Base-by-base conservation (phyloP, 495 filamentous ascomycete species). In the Tuber borchii region DNA sequence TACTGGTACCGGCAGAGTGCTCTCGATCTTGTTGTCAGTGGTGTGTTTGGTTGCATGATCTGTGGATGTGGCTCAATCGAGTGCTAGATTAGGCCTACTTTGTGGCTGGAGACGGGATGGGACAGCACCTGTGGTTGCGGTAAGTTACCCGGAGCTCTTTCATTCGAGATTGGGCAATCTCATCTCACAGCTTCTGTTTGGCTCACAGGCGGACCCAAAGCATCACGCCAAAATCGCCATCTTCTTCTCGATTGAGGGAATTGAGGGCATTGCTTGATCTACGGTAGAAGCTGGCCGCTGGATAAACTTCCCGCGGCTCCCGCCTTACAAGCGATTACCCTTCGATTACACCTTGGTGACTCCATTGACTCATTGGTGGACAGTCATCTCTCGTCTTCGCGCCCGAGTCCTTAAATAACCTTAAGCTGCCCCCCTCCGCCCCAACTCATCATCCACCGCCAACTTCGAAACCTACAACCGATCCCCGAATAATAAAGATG, bases 401-500 rank as follows among this genome's bases (percentile, higher is more conserved):
- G 12, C 9, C n/a, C 51, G 3, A 1, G n/a, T 12, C 51, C 26
- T 61, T 61, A 61, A 26, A 61, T 61, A 61, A 14, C 51, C 22
- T 61, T 61, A 31, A 31, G 56, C 26, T 65, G 10, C 31, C 56
- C 2, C 56, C 4, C 12, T 4, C 22, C 2, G 0, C 56, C 5
- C n/a, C n/a, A 61, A 61, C n/a, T 34, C 4, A 22, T 56, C 22
- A n/a, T 9, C 48, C 48, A 56, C 31, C 56, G 56, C 56, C 56
- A 34, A 34, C 56, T 34, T 34, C 14, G 16, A 12, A 65, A 14
- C 4, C 56, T 12, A 6, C 56, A 17, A 65, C 56, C 14, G 56
- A 17, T 65, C 26, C 56, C 56, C 6, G n/a, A 42, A 69, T 71
- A 8, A 44, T 73, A 73, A 79, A 79, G 34, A 79, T 79, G 78